Base-by-base conservation (phyloP, 768 basidiomycete genomes). In the Tremella yokohamensis region DNA sequence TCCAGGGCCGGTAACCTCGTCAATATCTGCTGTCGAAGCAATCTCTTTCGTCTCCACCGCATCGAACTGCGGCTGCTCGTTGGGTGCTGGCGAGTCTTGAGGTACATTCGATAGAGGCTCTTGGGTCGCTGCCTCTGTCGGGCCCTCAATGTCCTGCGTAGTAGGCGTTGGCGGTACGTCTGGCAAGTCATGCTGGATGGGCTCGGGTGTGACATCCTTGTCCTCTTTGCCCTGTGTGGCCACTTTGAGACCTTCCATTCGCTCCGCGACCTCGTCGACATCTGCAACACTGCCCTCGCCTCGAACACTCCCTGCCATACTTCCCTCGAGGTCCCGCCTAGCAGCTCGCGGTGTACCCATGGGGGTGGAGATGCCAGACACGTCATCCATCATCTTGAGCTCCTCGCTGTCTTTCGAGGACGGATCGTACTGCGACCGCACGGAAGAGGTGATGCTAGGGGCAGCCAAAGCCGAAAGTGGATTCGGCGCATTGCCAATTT, bases 341-440 rank as follows among this genome's bases (percentile, higher is more conserved):
- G 62, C 64, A 0, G 64, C 71, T 54, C 57, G 58, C 11, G 71
- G 71, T 7, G 71, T 73, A 1, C 68, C 66, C 16, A 55, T 65
- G 1, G 71, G 71, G 9, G 71, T 73, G 8, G 63, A 65, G 6
- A 73, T 64, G 2, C 69, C 71, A 25, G 61, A 63, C 0, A 73
- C 71, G 53, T 68, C 71, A 20, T 59, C 52, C 64, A 64, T 66
- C 65, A 67, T 67, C 56, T 63, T 49, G 26, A 60, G 49, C 24
- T 68, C 62, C 26, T 63, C 66, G 26, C 57, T 59, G 1, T 59
- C 66, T 13, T 56, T 48, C 9, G 63, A 61, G 16, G 42, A 38
- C 12, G 61, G 62, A 39, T 62, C 61, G 20, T 62, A 58, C 19
- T 64, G 56, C 2, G 57, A 60, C 15, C 50, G 53, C 22, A 62